Evolutionary conservation across 2,329 filamentous ascomycete genomes (phyloP), one percentile per base, ranked within the genome.

Genomic region (Leptographium galeiforme): DNA sequence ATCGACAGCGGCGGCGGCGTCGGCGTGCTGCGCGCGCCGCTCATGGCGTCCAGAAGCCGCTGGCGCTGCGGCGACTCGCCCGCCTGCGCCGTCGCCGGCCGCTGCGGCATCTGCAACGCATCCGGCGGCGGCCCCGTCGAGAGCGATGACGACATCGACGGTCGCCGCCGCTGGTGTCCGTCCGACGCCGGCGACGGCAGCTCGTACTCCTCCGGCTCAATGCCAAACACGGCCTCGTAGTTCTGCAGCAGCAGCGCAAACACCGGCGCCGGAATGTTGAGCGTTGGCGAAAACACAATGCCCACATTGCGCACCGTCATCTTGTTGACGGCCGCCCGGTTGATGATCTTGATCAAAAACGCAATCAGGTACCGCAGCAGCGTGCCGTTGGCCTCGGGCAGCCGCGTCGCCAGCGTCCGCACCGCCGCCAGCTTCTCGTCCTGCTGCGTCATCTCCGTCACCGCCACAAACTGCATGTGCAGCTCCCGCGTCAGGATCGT

Each of bases 221-320:
- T 75, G 19, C 85, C 85, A 64, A 97, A 98, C 48, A 98, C 91
- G 44, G 77, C 79, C 57, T 86, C 78, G 64, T 89, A 96, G 63
- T 97, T 90, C 58, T 93, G 90, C 55, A 98, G 75, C 67, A 98
- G 93, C 67, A 94, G 78, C 4, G 90, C 89, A 66, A 98, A 96
- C 12, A 98, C 85, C 0, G 91, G 90, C 0, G 89, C 89, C 0
- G 93, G 91, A 45, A 98, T 95, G 66, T 97, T 97, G 52, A 98
- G 77, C 0, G 93, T 97, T 0, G 93, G 93, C 16, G 93, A 95
- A 67, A 98, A 98, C 54, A 98, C 91, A 61, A 98, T 97, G 58
- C 93, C 91, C 53, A 98, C 88, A 63, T 98, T 98, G 59, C 91
- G 84, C 52, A 96, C 87, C 12, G 87, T 96, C 93, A 98, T 98